Percentiles rank a stretch among this genome's conserved stretches.
Conservation (phyloP, 2,329 filamentous ascomycete species). For the Epichloe aotearoae region DNA sequence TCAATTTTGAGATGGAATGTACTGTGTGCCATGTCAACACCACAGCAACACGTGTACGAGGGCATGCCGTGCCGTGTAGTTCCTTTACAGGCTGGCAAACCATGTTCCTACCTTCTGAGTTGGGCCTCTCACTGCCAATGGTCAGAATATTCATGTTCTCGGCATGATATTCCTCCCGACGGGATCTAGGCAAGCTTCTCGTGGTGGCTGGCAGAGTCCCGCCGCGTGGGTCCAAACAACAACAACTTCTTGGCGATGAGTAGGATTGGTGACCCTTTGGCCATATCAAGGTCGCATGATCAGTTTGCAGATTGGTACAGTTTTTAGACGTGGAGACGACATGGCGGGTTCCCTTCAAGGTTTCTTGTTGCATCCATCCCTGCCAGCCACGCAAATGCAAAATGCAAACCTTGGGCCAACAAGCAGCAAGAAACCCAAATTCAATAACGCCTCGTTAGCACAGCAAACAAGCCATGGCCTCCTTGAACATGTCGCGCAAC, state of each 20-base stretch:
- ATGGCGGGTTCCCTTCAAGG: background rate
- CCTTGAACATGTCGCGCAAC: background rate
- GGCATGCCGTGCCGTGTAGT: background rate
- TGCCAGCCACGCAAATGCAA: background rate
- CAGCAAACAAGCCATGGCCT: background rate
- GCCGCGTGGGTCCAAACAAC: background rate
- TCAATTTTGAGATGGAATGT: too few relatives aligned
- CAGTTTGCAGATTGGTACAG: background rate
- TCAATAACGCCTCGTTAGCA: too few relatives aligned
- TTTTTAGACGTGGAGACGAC: background rate
- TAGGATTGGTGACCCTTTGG: background rate
- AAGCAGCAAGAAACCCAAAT: background rate
- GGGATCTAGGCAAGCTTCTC: background rate
- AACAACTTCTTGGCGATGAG: background rate
- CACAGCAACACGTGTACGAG: background rate
- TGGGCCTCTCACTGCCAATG: background rate
- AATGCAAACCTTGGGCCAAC: background rate
- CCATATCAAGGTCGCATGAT: background rate
- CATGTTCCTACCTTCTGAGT: background rate
- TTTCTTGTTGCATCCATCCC: background rate
- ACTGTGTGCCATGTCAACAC: too few relatives aligned
- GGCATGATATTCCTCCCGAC: background rate
- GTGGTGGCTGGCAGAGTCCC: too few relatives aligned
- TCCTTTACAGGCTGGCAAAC: background rate
- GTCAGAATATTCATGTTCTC: background rate